Percentiles rank a stretch among this genome's conserved stretches.
Evolutionary conservation across 2,329 filamentous ascomycete species (phyloP).

Genomic region (Penicillium sp.): DNA sequence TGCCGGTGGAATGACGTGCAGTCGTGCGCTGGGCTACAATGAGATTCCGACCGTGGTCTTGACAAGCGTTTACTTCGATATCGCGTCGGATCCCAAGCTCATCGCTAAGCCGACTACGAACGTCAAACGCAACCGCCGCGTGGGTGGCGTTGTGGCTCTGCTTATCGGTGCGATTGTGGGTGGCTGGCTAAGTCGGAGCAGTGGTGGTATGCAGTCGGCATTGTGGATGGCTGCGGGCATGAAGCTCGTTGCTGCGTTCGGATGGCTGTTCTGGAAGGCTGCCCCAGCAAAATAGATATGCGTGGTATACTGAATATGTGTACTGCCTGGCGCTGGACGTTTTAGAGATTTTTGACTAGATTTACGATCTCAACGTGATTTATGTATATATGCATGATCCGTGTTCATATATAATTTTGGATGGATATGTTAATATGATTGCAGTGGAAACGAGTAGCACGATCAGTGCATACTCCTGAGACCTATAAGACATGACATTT

Average conservation of each 20-base stretch:
- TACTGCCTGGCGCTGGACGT: neutral
- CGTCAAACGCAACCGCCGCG: slow-evolving; percentile 39
- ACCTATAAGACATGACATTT: no score
- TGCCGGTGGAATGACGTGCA: slow-evolving; percentile 45
- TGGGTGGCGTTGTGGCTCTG: slow-evolving; percentile 40
- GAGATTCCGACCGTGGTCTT: slow-evolving; percentile 49
- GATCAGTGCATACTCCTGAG: no score
- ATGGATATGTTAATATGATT: no score
- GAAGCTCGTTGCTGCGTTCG: slow-evolving; percentile 39
- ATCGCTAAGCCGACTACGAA: slow-evolving; percentile 36
- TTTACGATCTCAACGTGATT: neutral
- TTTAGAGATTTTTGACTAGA: neutral
- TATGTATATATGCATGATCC: neutral
- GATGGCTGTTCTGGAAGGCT: slow-evolving; percentile 42
- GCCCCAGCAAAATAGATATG: slow-evolving; percentile 20
- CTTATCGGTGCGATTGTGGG: slow-evolving; percentile 44
- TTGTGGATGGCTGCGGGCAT: slow-evolving; percentile 45
- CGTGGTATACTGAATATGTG: neutral
- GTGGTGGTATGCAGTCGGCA: slow-evolving; percentile 44
- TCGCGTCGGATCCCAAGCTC: slow-evolving; percentile 44
- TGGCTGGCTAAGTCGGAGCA: slow-evolving; percentile 45
- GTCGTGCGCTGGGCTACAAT: slow-evolving; percentile 42
- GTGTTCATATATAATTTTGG: neutral
- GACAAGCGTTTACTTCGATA: slow-evolving; percentile 49
- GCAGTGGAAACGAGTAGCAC: no score